Evolutionary conservation across 1,139 yeast genomes (phyloP), one percentile per base, ranked within the genome.

Genomic region (Suhomyces chickasaworum): DNA sequence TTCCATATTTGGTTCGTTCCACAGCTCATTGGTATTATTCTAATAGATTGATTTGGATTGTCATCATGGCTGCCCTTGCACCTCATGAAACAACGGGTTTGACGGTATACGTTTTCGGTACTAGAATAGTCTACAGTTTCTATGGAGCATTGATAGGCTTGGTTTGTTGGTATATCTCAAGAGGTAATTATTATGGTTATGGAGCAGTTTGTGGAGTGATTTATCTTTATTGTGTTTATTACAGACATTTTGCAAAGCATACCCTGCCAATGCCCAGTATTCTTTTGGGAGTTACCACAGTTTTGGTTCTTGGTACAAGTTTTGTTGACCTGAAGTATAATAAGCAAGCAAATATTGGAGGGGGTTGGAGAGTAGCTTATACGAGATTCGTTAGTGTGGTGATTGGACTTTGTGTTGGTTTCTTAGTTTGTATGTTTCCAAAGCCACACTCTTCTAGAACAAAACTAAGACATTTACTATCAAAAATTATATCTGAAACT

Each of bases 151-250:
- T 71, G 7, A 42, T 61, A 3, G 75, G 74, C 4, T 56, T 68
- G 62, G 65, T 67, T 3, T 62, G 64, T 2, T 70, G 76, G 75
- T 69, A 69, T 46, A 64, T 71, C n/a, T 64, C 71, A 2, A 43
- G 67, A 17, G 73, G 73, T 1, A 71, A 68, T 45, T 58, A 59
- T 32, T 69, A 68, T 50, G 75, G 74, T 0, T 68, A 54, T 48
- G 58, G 63, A 3, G 65, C 58, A 1, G 75, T 69, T 1, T 57
- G 64, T 7, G 70, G 64, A 1, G 59, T 69, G 1, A 46, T 66
- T 3, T 65, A 52, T 51, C 46, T 64, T 7, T 61, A 59, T 43
- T 45, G 66, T 34, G 38, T 56, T 7, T 70, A 53, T 46, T 67
- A 65, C 49, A 55, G 75, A 13, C 75, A 69, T 50, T 70, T 68